A percentile compares a stretch with the other conserved stretches of the same genome.
Evolutionary conservation across 352 stramenopile species (phyloP).

Genomic region (Phytophthora multivora): DNA sequence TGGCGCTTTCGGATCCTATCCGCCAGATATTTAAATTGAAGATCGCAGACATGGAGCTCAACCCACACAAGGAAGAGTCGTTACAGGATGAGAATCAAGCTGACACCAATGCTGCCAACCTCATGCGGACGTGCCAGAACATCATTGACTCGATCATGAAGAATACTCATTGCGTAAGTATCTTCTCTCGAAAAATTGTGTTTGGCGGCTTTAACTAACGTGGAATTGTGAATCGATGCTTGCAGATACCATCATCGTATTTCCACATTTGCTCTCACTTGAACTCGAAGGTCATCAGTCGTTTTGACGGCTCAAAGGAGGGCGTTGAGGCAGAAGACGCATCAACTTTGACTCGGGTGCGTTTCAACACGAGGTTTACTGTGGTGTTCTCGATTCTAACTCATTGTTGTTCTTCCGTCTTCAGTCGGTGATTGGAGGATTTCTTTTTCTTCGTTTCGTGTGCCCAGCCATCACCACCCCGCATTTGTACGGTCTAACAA

Average conservation of each 20-base stretch:
- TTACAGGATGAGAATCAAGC: slow-evolving; percentile 41
- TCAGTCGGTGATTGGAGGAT: slow-evolving; percentile 86
- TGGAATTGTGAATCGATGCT: slow-evolving; percentile 1
- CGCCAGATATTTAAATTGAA: slow-evolving; percentile 65
- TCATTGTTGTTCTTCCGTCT: slow-evolving; percentile 6
- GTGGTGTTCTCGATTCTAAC: not conserved
- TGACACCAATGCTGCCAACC: slow-evolving; percentile 66
- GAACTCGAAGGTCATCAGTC: slow-evolving; percentile 71
- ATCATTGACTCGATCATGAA: slow-evolving; percentile 84
- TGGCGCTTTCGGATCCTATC: slow-evolving; percentile 65
- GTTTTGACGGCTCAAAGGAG: slow-evolving; percentile 68
- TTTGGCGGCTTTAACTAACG: not conserved
- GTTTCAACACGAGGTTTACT: slow-evolving; percentile 1
- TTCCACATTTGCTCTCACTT: slow-evolving; percentile 82
- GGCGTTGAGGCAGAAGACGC: slow-evolving; percentile 63
- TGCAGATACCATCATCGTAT: slow-evolving; percentile 70
- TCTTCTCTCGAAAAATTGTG: not conserved
- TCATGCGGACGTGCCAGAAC: slow-evolving; percentile 84
- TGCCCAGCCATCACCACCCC: slow-evolving; percentile 89
- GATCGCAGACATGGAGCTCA: slow-evolving; percentile 79
- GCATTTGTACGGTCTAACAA: slow-evolving; percentile 81
- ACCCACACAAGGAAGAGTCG: slow-evolving; percentile 57
- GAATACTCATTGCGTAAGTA: slow-evolving; percentile 52
- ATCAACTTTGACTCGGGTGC: slow-evolving; percentile 57
- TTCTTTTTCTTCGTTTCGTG: slow-evolving; percentile 89